Base-by-base conservation (phyloP, 225 moss, liverwort and hornwort species). In the Straminergon stramineum region DNA sequence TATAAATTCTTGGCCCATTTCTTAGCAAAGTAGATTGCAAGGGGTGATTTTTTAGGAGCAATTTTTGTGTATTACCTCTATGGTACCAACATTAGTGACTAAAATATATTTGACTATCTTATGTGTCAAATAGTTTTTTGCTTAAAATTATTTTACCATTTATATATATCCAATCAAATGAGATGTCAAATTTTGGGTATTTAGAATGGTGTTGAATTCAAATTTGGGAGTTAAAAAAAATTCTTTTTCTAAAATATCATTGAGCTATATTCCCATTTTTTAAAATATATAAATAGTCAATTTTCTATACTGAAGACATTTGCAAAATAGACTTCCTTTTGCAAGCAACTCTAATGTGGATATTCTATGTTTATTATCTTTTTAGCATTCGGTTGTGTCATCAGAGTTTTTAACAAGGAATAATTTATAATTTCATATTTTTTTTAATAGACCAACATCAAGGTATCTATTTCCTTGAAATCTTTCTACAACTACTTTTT, bases 171-270 rank as follows among this genome's bases (percentile, higher is more conserved):
- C 2, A 31, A 48, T 48, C 48, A 0, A 11, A 75, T 31, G 12
- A 75, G 1, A 48, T 31, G 18, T 18, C 11, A 31, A 28, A 17
- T 2, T 31, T 75, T 30, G 0, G 17, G 4, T 31, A 11, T 31
- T 48, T 1, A 7, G 0, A 18, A 7, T 0, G 3, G 48, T 1
- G 2, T 31, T 48, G 30, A 75, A 45, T 48, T 48, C 18, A 18
- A 74, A 45, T 18, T 48, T 30, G 45, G 10, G 6, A 28, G 6
- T 17, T 10, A 45, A 5, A 74, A 30, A 5, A 45, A 45, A 45
- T 0, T 0, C 10, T 74, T 45, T 30, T 30, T 5, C 15, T 15
- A 3, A 71, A 9, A 41, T 24, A 24, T 39, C 4, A 24, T 70
- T 24, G 14, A 39, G 14, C 1, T 24, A 39, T 13, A 23, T 4